Conservation (phyloP, 2,329 filamentous ascomycete species). For the Neofusicoccum kwambonambiense region DNA sequence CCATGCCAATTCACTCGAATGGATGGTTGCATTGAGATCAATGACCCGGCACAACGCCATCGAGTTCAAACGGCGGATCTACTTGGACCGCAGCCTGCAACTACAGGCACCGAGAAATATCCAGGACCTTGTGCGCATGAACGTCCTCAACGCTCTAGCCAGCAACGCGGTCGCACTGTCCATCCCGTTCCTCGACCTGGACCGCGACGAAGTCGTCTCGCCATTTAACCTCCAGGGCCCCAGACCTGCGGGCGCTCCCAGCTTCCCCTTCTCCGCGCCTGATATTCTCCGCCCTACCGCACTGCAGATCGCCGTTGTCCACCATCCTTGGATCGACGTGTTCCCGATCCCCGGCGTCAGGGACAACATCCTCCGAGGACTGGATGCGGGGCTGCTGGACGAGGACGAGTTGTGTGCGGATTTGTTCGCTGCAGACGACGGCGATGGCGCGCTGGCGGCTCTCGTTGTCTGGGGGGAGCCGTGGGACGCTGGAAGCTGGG, state of each 20-base stretch:
- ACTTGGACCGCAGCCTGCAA: too few species aligned
- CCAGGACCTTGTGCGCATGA: not conserved
- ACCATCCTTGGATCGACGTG: constrained; percentile 44
- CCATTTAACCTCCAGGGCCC: not conserved
- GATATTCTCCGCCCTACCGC: constrained; percentile 37
- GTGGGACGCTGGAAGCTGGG: constrained; percentile 48
- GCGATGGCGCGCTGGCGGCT: constrained; percentile 24
- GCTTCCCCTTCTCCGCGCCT: not conserved
- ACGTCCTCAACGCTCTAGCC: not conserved
- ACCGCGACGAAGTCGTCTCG: not conserved
- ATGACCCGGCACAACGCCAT: too few species aligned
- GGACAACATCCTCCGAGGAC: constrained; percentile 41
- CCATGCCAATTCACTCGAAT: too few species aligned
- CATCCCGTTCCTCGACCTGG: not conserved
- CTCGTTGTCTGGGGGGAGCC: constrained; percentile 53
- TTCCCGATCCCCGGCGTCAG: constrained; percentile 40
- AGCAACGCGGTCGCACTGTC: not conserved
- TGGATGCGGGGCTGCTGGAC: constrained; percentile 30
- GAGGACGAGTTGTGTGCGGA: not conserved
- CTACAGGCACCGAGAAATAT: too few species aligned
- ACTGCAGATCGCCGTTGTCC: constrained; percentile 36
- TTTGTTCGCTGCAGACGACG: constrained; percentile 7
- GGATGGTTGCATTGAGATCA: too few species aligned
- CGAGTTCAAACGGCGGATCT: too few species aligned
- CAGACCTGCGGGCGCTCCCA: not conserved